Conservation (phyloP, 140 eudicot species). For the Bidens hawaiensis region DNA sequence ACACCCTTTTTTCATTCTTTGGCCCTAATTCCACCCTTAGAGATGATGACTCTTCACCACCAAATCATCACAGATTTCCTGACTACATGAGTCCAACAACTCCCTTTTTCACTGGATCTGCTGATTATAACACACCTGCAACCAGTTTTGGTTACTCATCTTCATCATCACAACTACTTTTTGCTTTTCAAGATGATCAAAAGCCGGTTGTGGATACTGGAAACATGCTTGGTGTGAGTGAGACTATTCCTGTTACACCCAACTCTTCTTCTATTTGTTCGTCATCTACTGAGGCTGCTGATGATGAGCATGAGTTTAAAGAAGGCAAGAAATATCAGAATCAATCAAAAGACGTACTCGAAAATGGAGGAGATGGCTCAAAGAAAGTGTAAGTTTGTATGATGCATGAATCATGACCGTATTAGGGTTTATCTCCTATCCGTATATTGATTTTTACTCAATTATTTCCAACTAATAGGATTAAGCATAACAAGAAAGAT, state of each 20-base stretch:
- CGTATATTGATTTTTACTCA: background rate
- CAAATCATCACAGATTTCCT: conserved; percentile 36
- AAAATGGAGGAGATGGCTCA: conserved; percentile 38
- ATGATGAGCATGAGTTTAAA: conserved; percentile 32
- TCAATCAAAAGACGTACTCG: conserved; percentile 11
- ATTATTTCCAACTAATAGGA: conserved; percentile 19
- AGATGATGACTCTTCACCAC: conserved; percentile 13
- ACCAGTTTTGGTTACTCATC: conserved; percentile 38
- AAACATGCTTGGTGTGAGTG: conserved; percentile 1
- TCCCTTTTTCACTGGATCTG: conserved; percentile 33
- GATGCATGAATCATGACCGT: background rate
- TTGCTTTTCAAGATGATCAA: conserved; percentile 24
- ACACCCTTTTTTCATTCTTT: conserved; percentile 30
- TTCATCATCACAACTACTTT: conserved; percentile 24
- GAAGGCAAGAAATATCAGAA: conserved; percentile 27
- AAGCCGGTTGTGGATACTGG: conserved; percentile 19
- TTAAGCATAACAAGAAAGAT: conserved; percentile 32
- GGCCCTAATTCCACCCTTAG: conserved; percentile 21
- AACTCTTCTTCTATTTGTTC: conserved; percentile 42
- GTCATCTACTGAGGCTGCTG: conserved; percentile 45
- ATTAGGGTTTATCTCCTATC: conserved; percentile 8
- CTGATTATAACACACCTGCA: conserved; percentile 29
- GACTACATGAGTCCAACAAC: conserved; percentile 40
- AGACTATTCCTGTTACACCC: conserved; percentile 4
- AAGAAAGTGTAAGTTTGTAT: conserved; percentile 50